Evolutionary conservation across 805 yeast species (phyloP), one percentile per base, ranked within the genome.

Genomic region (Candida jianshihensis): DNA sequence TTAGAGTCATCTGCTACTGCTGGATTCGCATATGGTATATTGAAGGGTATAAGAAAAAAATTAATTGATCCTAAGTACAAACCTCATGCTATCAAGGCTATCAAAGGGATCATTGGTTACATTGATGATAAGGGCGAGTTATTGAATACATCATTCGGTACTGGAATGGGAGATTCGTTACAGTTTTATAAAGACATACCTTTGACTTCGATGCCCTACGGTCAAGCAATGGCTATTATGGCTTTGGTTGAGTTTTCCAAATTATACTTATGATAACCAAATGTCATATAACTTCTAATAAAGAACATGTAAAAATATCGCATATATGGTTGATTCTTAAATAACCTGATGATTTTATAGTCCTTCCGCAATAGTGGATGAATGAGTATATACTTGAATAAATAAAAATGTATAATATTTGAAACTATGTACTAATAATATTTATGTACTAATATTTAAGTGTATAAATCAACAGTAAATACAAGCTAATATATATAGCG

Each of bases 221-320:
- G 42, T 19, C 42, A 39, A 30, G 42, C 42, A 8, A 39, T 39
- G 42, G 42, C 42, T 6, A 39, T 39, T 18, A 39, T 39, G 42
- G 42, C 42, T 3, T 19, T 39, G 15, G 42, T 39, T n/a, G 42
- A 39, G 9, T 39, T 16, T n/a, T 39, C 42, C 11, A 39, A 39
- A 30, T 16, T 39, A 7, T 39, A 36, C 21, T 30, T 39, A 26
- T 39, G 29, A 27, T 20, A 26, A 26, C 10, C 19, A 17, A 25
- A 17, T n/a, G n/a, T n/a, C n/a, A n/a, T n/a, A n/a, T n/a, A n/a
- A n/a, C n/a, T n/a, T n/a, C n/a, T n/a, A n/a, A n/a, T n/a, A n/a
- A n/a, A n/a, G n/a, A n/a, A n/a, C n/a, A n/a, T n/a, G n/a, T n/a
- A n/a, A n/a, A n/a, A n/a, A n/a, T n/a, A n/a, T n/a, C n/a, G n/a